A percentile compares a stretch with the other conserved stretches of the same genome.
phyloP scores from a whole-genome alignment of 192 early-diverging fungal genomes.

The Borealophlyctis nickersoniae region DNA sequence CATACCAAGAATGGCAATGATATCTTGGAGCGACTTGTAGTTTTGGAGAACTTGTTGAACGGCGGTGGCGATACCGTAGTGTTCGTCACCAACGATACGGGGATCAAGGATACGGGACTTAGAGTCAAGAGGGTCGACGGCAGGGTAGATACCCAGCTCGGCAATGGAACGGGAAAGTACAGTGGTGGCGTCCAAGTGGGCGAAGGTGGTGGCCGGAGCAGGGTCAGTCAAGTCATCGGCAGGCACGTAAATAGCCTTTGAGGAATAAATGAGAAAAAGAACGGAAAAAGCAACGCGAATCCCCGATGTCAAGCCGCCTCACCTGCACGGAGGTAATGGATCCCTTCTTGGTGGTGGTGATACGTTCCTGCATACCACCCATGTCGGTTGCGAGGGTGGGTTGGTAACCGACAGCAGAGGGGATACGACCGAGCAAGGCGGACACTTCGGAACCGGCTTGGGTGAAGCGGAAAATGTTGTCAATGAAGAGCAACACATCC shows the following conservation, averaged over 20 bases:
- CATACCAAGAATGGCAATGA: constrained; percentile 99
- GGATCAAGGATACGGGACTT: constrained; percentile 98
- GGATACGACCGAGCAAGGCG: constrained; percentile 97
- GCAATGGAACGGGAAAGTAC: constrained; percentile 98
- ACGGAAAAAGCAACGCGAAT: background rate
- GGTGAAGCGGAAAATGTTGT: constrained; percentile 99
- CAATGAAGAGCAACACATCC: constrained; percentile 99
- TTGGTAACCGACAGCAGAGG: constrained; percentile 99
- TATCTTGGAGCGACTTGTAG: constrained; percentile 99
- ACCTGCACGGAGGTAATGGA: constrained; percentile 93
- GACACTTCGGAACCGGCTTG: constrained; percentile 99
- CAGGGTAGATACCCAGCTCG: constrained; percentile 99
- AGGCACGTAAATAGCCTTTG: constrained; percentile 94
- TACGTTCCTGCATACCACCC: constrained; percentile 99
- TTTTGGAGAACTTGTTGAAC: constrained; percentile 96
- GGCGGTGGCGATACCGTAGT: constrained; percentile 90
- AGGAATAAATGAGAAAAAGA: constrained; percentile 4
- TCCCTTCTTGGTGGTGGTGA: constrained; percentile 99
- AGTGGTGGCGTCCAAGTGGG: constrained; percentile 99
- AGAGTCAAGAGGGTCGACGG: constrained; percentile 97
- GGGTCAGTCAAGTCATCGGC: constrained; percentile 99
- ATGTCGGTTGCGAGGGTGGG: constrained; percentile 98
- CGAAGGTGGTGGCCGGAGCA: constrained; percentile 98
- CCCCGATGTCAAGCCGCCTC: background rate
- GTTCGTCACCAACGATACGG: constrained; percentile 91